Evolutionary conservation across 805 yeast species (phyloP), one percentile per base, ranked within the genome.

Genomic region (Saccharomycopsis fibuligera): DNA sequence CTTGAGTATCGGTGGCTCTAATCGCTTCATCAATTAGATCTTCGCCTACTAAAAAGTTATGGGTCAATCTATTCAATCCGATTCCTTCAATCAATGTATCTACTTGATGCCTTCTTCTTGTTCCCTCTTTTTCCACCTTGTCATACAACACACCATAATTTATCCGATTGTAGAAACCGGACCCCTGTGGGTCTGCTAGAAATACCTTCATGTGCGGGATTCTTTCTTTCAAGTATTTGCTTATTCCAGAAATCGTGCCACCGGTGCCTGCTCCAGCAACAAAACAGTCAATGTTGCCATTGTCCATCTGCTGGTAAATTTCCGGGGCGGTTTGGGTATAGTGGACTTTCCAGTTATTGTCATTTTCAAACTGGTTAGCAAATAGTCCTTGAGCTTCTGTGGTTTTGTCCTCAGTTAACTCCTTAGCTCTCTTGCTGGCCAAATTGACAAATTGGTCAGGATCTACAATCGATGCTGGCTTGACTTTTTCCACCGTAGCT

Each of bases 211-310:
- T 60, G 0, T 60, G 41, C 0, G 69, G 61, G 2, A 61, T 39
- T 33, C 68, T 61, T 47, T 72, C 77, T 59, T 81, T 87, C 58
- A 91, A 71, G 64, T 73, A 93, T 52, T 73, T 73, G 2, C 95
- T 77, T 25, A 89, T 89, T 48, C 99, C 99, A n/a, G 95, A 73
- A 41, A 91, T 87, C 1, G 99, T 93, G 49, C 99, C 99, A 45
- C 93, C 99, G 0, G 99, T 91, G 9, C 99, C 99, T 30, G 96
- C 86, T 0, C 98, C 98, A 2, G 91, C 76, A 37, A 93, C 80
- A 62, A 91, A 89, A 43, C 73, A 81, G 61, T 88, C 95, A 6
- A 91, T 58, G 1, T 68, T 54, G 12, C 81, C 80, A 9, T 49
- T 44, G 8, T 74, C 68, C 69, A 83, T 72, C 61, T 93, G 98